phyloP scores from a whole-genome alignment of 1,139 yeast genomes.

The Yamadazyma trypodendri region DNA sequence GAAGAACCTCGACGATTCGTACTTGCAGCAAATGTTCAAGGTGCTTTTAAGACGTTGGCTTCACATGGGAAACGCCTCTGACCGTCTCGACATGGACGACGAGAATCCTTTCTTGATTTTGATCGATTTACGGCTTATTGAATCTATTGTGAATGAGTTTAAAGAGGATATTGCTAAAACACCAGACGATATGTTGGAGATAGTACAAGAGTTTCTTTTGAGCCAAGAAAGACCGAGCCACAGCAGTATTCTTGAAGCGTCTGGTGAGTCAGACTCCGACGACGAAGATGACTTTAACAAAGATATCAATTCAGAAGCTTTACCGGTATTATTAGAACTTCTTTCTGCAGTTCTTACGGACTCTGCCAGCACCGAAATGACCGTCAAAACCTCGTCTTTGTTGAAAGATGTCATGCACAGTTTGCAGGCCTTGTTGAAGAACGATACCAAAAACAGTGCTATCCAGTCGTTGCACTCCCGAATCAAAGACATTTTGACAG shows the following conservation, averaged over 20 bases:
- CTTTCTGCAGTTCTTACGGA: constrained; percentile 55
- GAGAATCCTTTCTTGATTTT: constrained; percentile 56
- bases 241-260: constrained; percentile 27
- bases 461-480: constrained; percentile 30
- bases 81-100: constrained; percentile 15
- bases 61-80: constrained; percentile 17
- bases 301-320: constrained; percentile 20
- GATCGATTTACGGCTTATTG: constrained; percentile 63
- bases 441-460: constrained; percentile 13
- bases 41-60: constrained; percentile 62
- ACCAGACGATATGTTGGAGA: constrained; percentile 56
- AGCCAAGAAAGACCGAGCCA: too few species aligned
- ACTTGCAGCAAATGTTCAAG: constrained; percentile 51
- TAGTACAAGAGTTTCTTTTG: constrained; percentile 47
- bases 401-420: constrained; percentile 28
- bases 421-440: constrained; percentile 20
- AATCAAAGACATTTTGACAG: constrained; percentile 27
- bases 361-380: constrained; percentile 27
- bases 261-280: constrained; percentile 45
- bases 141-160: constrained; percentile 58
- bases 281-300: constrained; percentile 35
- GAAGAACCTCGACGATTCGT: constrained; percentile 44
- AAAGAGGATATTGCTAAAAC: constrained; percentile 61
- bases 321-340: constrained; percentile 47
- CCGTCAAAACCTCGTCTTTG: constrained; percentile 18